Base-by-base conservation (phyloP, 306 rosid genomes). In the Elaeagnus macrophylla region DNA sequence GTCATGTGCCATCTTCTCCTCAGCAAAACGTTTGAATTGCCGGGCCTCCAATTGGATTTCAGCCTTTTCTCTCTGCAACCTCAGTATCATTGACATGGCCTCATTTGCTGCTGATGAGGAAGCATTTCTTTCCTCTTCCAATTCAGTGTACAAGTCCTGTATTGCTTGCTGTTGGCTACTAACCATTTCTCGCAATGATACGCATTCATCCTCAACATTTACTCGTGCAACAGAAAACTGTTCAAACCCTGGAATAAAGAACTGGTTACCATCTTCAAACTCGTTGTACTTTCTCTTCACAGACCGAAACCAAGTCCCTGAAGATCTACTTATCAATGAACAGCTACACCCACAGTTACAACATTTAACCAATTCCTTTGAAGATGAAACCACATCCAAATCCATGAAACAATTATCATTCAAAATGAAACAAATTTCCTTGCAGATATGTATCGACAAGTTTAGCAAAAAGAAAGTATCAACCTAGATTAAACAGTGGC, bases 1-100 rank as follows among this genome's bases (percentile, higher is more conserved):
- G 38, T 93, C 96, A 47, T 93, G 99, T 7, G 70, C 67, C 93
- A 88, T 84, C 79, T 84, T 93, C 76, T 93, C 99, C 82, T 93
- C 94, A 0, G 79, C 83, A 57, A 78, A 87, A 39, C 93, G 75
- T 76, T 93, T 93, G 78, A 87, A 93, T 52, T 93, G 99, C 25
- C 99, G 80, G 16, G 96, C 81, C 77, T 93, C 99, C 99, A 93
- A 80, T 69, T 93, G 99, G 59, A 84, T 53, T 67, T 93, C 99
- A 2, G 99, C 99, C 94, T 93, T 93, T 78, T 93, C 99, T 78
- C 96, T 72, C 69, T 93, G 99, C 79, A 93, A 64, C 84, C 96
- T 84, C 79, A 93, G 73, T 53, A 93, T 93, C 99, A 93, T 93
- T 0, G 94, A 80, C 99, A 93, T 93, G n/a, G 99, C 93, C 83